Conservation (phyloP, 2,329 filamentous ascomycete species). For the Paraphoma chrysanthemicola region DNA sequence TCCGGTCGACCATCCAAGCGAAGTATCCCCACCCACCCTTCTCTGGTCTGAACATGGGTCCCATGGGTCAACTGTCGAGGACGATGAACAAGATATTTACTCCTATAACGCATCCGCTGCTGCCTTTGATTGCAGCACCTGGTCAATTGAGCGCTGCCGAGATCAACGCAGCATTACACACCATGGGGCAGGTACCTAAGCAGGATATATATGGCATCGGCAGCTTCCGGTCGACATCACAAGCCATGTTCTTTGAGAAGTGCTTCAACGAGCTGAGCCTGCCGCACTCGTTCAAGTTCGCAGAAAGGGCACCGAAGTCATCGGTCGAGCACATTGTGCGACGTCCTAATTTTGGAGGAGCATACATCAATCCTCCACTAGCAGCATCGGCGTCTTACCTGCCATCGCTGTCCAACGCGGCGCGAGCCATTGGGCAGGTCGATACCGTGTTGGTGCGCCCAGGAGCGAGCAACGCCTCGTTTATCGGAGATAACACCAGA, state of each 20-base stretch:
- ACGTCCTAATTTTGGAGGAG: conserved; percentile 79
- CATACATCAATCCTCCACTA: conserved; percentile 78
- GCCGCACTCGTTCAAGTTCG: conserved; percentile 79
- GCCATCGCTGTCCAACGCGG: conserved; percentile 74
- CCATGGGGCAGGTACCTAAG: conserved; percentile 81
- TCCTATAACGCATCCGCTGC: conserved; percentile 82
- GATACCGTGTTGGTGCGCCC: conserved; percentile 77
- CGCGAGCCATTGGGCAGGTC: conserved; percentile 77
- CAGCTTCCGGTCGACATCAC: conserved; percentile 73
- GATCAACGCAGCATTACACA: conserved; percentile 79
- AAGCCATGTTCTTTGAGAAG: conserved; percentile 84
- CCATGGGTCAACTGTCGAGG: conserved; percentile 82
- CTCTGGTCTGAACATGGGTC: conserved; percentile 87
- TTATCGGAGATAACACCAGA: conserved; percentile 81
- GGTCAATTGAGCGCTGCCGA: conserved; percentile 86
- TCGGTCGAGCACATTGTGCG: conserved; percentile 75
- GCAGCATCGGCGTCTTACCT: conserved; percentile 63
- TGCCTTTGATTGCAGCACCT: conserved; percentile 84
- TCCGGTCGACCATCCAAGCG: conserved; percentile 76
- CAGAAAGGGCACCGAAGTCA: conserved; percentile 72
- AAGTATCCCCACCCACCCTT: conserved; percentile 76
- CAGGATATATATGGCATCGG: conserved; percentile 83
- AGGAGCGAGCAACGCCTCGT: conserved; percentile 48
- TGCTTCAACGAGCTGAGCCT: conserved; percentile 70
- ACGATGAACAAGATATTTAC: conserved; percentile 87